Conservation (phyloP, 176 grass and related monocot species). For the Carex kokanica region DNA sequence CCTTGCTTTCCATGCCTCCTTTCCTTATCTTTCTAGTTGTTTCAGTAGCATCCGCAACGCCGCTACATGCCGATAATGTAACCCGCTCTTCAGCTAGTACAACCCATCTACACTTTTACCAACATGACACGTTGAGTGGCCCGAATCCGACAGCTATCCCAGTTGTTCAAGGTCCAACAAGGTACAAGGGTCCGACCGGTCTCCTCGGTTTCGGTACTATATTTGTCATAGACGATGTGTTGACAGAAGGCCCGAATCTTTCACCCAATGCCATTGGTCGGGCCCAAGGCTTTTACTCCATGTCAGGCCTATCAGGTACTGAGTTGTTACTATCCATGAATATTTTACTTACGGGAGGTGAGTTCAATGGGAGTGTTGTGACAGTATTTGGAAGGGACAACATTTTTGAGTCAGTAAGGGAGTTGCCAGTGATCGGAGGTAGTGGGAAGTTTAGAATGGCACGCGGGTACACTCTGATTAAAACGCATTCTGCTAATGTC, state of each 20-base stretch:
- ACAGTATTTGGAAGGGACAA: constrained; percentile 38
- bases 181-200: background rate
- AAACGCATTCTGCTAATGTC: constrained; percentile 21
- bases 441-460: constrained; percentile 38
- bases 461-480: constrained; percentile 29
- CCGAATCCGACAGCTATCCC: constrained; percentile 27
- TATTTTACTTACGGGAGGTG: constrained; percentile 33
- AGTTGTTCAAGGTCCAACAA: constrained; percentile 19
- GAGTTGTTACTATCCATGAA: constrained; percentile 32
- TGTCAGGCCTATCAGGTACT: background rate
- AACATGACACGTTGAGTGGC: constrained; percentile 45
- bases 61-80: background rate
- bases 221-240: constrained; percentile 41
- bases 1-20: background rate
- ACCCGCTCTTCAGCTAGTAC: background rate
- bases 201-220: constrained; percentile 39
- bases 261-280: constrained; percentile 31
- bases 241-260: constrained; percentile 32
- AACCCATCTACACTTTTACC: constrained; percentile 58
- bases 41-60: background rate
- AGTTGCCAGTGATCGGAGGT: constrained; percentile 50
- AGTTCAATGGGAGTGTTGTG: constrained; percentile 42
- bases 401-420: constrained; percentile 34
- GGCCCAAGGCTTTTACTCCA: constrained; percentile 52
- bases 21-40: background rate